These are phyloP conservation scores for Tetratostichococcus sp. DNA, from an alignment of 139 green algal genomes.

Conservation along the genomic window DNA sequence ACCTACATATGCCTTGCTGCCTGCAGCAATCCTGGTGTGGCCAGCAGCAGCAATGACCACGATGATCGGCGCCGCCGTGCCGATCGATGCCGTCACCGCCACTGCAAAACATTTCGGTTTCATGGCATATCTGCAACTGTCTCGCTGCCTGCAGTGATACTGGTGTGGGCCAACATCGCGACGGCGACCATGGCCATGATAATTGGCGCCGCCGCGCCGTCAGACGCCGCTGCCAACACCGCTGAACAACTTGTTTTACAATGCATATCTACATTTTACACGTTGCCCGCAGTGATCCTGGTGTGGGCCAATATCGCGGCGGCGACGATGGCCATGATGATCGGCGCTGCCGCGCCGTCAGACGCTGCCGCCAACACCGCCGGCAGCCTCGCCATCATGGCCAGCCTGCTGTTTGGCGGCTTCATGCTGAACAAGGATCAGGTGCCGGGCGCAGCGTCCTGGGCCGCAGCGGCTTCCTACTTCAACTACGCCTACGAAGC, in stretches of 20 bases:
- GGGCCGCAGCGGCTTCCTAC: conserved; percentile 42
- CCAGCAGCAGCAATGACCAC: too few species aligned
- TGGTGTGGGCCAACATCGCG: conserved; percentile 48
- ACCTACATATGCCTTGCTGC: too few species aligned
- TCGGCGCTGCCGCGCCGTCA: conserved; percentile 53
- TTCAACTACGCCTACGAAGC: conserved; percentile 68
- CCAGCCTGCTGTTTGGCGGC: conserved; percentile 67
- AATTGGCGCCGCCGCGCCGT: conserved; percentile 56
- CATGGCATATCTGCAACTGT: not conserved
- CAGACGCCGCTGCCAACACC: conserved; percentile 59
- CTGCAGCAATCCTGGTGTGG: too few species aligned
- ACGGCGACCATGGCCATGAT: conserved; percentile 49
- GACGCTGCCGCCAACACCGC: conserved; percentile 61
- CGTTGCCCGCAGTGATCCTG: conserved; percentile 22
- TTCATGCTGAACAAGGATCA: conserved; percentile 72
- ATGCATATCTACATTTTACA: not conserved
- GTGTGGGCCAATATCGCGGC: conserved; percentile 56
- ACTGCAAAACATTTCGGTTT: too few species aligned
- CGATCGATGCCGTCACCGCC: too few species aligned
- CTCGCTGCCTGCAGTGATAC: not conserved
- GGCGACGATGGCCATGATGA: conserved; percentile 50
- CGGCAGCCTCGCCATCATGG: conserved; percentile 50
- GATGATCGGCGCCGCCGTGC: too few species aligned
- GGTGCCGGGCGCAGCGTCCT: conserved; percentile 40
- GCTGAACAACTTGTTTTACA: too few species aligned